Conservation (phyloP, 2,329 filamentous ascomycete species). For the Aureobasidium sp. region DNA sequence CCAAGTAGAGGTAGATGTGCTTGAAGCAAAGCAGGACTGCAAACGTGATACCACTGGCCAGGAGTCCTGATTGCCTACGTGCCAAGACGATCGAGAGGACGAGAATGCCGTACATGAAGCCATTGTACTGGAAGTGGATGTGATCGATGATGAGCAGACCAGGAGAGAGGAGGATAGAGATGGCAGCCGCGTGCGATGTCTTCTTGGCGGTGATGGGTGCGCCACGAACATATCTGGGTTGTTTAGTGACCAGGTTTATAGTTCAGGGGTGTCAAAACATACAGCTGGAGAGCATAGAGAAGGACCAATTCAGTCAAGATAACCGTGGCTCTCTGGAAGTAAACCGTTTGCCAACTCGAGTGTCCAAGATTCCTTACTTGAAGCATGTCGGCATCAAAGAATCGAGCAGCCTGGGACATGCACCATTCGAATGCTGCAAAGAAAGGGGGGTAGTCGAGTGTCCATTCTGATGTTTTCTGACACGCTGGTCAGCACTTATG, state of each 20-base stretch:
- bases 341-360: conserved; percentile 86
- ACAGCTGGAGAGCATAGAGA: conserved; percentile 72
- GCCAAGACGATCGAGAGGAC: conserved; percentile 79
- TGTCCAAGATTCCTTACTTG: conserved; percentile 72
- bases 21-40: conserved; percentile 85
- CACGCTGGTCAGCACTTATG: conserved; percentile 14
- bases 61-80: conserved; percentile 61
- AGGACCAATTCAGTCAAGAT: conserved; percentile 77
- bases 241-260: conserved; percentile 13
- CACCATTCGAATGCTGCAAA: conserved; percentile 96
- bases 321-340: conserved; percentile 86
- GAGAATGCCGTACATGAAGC: conserved; percentile 85
- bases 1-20: conserved; percentile 95
- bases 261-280: conserved; percentile 21
- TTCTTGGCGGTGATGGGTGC: conserved; percentile 56
- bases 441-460: conserved; percentile 95
- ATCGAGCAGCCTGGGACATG: conserved; percentile 69
- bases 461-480: conserved; percentile 94
- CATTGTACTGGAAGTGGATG: conserved; percentile 98
- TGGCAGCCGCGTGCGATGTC: conserved; percentile 72
- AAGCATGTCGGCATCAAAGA: conserved; percentile 74
- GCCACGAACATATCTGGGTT: conserved; percentile 65
- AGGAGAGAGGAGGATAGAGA: conserved; percentile 85
- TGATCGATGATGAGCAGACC: conserved; percentile 96
- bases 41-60: conserved; percentile 74